These are phyloP conservation scores for Ophiocordyceps camponoti-rufipedis DNA, from an alignment of 2,329 filamentous ascomycete genomes.

Conservation along the genomic window DNA sequence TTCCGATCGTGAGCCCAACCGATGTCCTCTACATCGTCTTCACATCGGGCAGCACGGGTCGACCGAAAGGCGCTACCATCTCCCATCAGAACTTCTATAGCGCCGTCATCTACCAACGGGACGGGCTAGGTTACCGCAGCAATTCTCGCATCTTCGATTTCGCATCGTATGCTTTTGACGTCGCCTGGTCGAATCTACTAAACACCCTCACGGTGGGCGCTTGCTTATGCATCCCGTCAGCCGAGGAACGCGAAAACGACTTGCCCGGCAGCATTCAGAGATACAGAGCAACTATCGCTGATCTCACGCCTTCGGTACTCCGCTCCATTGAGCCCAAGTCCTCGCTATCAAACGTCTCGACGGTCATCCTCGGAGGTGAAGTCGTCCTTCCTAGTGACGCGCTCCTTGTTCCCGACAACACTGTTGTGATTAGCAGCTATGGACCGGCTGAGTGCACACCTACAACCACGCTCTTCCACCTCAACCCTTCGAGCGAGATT, in stretches of 20 bases:
- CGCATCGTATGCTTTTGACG: slow-evolving; percentile 5
- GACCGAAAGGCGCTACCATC: slow-evolving; percentile 8
- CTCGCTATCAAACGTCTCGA: slow-evolving; percentile 2
- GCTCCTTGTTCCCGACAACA: slow-evolving; percentile 5
- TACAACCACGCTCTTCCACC: background rate
- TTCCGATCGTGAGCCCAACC: slow-evolving; percentile 1
- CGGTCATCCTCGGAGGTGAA: slow-evolving; percentile 5
- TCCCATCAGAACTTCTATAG: slow-evolving; percentile 5
- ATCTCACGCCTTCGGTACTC: slow-evolving; percentile 6
- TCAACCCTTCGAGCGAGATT: background rate
- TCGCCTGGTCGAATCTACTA: slow-evolving; percentile 1
- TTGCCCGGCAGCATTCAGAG: slow-evolving; percentile 2
- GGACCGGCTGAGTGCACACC: slow-evolving; percentile 8
- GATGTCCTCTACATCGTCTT: slow-evolving; percentile 8
- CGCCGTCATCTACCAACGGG: slow-evolving; percentile 2
- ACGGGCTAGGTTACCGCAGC: background rate
- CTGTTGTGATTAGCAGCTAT: slow-evolving; percentile 5
- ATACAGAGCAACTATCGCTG: slow-evolving; percentile 2
- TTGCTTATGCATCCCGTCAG: slow-evolving; percentile 4
- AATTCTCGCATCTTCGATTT: slow-evolving; percentile 4
- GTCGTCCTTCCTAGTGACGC: slow-evolving; percentile 4
- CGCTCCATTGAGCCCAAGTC: slow-evolving; percentile 2
- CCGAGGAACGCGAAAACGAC: slow-evolving; percentile 3
- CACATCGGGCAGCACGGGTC: slow-evolving; percentile 11
- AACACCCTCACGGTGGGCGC: slow-evolving; percentile 1